Conservation (phyloP, 495 filamentous ascomycete species). For the Penicillium alfredii region DNA sequence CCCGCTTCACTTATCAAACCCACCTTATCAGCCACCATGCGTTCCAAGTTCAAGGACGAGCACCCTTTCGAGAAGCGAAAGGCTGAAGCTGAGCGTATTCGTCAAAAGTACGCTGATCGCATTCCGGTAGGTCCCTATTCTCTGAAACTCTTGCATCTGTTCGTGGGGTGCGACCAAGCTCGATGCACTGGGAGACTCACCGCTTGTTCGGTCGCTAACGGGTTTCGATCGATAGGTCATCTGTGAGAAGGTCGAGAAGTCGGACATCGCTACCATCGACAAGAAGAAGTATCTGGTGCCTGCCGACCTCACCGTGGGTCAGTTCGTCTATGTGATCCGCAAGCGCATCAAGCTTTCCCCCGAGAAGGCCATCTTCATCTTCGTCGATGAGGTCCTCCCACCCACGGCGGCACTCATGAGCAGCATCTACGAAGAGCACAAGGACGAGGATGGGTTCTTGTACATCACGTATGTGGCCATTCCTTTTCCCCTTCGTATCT, state of each 20-base stretch:
- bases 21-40: slow-evolving; percentile 57
- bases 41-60: slow-evolving; percentile 99
- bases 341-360: slow-evolving; percentile 99
- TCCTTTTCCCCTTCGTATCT: not conserved
- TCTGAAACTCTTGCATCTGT: no score
- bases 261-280: slow-evolving; percentile 98
- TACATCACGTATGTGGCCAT: slow-evolving; percentile 49
- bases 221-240: slow-evolving; percentile 63
- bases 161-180: no score
- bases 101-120: slow-evolving; percentile 97
- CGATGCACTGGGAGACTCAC: slow-evolving; percentile 29
- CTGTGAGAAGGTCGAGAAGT: slow-evolving; percentile 99
- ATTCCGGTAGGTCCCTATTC: slow-evolving; percentile 74
- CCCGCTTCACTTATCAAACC: slow-evolving; percentile 26
- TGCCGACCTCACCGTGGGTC: slow-evolving; percentile 94
- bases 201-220: slow-evolving; percentile 37
- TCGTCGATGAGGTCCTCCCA: slow-evolving; percentile 96
- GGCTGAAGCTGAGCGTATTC: slow-evolving; percentile 97
- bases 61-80: slow-evolving; percentile 98
- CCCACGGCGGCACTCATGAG: slow-evolving; percentile 98
- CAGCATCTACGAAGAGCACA: slow-evolving; percentile 99
- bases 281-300: slow-evolving; percentile 99
- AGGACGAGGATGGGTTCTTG: slow-evolving; percentile 57
- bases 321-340: slow-evolving; percentile 99
- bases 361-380: slow-evolving; percentile 99